A percentile compares a stretch with the other conserved stretches of the same genome.
Conservation (phyloP, 352 stramenopile genomes). For the Phytophthora megakarya region DNA sequence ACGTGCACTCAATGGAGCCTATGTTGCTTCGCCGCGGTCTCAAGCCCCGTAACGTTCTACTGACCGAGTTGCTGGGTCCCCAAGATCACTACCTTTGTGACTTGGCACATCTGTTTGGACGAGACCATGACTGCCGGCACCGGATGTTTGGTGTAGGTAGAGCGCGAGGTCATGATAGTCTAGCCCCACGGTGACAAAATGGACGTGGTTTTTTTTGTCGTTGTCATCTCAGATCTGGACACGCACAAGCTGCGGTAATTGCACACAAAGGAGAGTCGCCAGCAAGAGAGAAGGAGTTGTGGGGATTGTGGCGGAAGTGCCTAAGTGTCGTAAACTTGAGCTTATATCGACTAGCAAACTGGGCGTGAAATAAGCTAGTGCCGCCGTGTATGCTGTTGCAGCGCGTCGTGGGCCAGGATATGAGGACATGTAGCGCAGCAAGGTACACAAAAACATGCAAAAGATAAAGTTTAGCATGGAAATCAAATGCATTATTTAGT, state of each 20-base stretch:
- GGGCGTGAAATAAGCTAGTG: no score
- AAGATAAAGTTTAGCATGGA: no score
- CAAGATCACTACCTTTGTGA: slow-evolving; percentile 60
- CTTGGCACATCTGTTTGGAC: slow-evolving; percentile 28
- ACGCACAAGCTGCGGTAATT: slow-evolving; percentile 39
- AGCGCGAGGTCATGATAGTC: slow-evolving; percentile 44
- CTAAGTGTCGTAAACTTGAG: no score
- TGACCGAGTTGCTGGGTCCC: slow-evolving; percentile 42
- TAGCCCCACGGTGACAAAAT: slow-evolving; percentile 44
- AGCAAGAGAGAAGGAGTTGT: no score
- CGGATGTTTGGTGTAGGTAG: slow-evolving; percentile 35
- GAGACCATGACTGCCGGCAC: slow-evolving; percentile 33
- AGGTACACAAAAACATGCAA: no score
- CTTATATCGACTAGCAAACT: no score
- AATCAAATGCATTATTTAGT: no score
- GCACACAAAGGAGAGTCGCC: slow-evolving; percentile 31
- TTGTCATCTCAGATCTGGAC: slow-evolving; percentile 38
- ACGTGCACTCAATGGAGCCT: slow-evolving; percentile 31
- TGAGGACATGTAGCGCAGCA: no score
- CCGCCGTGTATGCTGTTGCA: no score
- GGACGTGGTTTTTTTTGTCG: slow-evolving; percentile 47
- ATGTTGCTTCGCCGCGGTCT: slow-evolving; percentile 56
- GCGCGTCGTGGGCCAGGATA: no score
- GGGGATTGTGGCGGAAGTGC: no score
- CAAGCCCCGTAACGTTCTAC: slow-evolving; percentile 67